Evolutionary conservation across 108 stramenopile species (phyloP).

Genomic region (Pseudonitzschia multiseries): DNA sequence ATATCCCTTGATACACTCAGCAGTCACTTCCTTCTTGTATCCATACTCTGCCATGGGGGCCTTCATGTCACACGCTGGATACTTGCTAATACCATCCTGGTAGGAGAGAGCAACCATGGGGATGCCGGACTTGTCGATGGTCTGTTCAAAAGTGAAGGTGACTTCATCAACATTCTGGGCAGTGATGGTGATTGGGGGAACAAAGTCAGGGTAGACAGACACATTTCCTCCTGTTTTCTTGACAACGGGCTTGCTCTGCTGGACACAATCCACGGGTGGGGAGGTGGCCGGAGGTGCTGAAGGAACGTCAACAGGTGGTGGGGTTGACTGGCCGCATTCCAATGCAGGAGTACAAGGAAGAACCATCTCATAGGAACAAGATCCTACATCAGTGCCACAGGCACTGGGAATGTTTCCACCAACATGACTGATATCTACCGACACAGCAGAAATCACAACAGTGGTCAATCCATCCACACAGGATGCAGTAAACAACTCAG

Average conservation of each 20-base stretch:
- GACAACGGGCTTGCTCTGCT: too few species aligned
- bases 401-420: neutral
- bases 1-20: slow-evolving; percentile 10
- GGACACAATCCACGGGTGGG: neutral
- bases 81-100: neutral
- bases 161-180: slow-evolving; percentile 7
- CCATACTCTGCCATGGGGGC: neutral
- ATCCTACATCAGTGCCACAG: neutral
- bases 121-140: neutral
- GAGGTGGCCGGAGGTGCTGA: neutral
- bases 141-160: neutral
- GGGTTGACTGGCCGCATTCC: neutral
- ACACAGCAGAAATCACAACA: neutral
- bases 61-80: neutral
- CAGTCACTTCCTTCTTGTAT: neutral
- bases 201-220: neutral
- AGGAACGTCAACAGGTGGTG: neutral
- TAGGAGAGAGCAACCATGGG: neutral
- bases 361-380: slow-evolving; percentile 9
- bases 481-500: neutral
- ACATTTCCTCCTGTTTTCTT: neutral
- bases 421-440: neutral
- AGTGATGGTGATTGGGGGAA: neutral
- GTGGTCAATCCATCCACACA: neutral
- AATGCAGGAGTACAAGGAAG: slow-evolving; percentile 5